phyloP scores from a whole-genome alignment of 108 stramenopile species.

The Conticribra guillardii region DNA sequence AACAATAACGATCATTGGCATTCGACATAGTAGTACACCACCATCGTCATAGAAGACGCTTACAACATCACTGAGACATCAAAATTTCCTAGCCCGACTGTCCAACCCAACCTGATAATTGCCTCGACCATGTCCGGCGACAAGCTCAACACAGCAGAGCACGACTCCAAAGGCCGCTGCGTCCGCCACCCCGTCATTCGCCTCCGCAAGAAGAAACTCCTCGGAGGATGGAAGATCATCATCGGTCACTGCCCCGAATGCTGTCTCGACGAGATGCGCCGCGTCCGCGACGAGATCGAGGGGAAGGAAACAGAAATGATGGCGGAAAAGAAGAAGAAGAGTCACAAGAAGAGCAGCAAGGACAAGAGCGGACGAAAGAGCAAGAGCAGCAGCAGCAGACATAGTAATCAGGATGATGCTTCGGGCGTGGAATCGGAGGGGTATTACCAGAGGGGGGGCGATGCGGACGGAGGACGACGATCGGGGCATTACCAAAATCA shows the following conservation, averaged over 20 bases:
- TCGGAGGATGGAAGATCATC: slow-evolving; percentile 42
- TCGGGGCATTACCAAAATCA: not conserved
- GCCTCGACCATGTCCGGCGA: slow-evolving; percentile 28
- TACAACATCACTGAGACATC: no score
- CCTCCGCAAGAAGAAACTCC: slow-evolving; percentile 42
- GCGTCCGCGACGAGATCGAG: slow-evolving; percentile 40
- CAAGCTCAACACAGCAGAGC: slow-evolving; percentile 34
- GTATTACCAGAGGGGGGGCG: not conserved
- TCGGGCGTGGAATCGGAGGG: not conserved
- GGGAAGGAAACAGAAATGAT: slow-evolving; percentile 12
- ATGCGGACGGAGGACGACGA: slow-evolving; percentile 3
- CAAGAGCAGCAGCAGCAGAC: not conserved
- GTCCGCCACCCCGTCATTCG: slow-evolving; percentile 43
- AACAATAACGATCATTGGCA: no score
- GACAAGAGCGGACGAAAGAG: not conserved
- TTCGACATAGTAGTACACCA: no score
- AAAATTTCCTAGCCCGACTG: no score
- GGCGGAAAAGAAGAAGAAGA: not conserved
- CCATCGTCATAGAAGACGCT: no score
- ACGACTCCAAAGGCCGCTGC: slow-evolving; percentile 37
- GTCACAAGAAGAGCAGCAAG: not conserved
- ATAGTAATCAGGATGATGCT: not conserved
- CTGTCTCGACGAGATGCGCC: slow-evolving; percentile 40
- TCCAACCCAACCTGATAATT: no score
- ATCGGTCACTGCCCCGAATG: slow-evolving; percentile 44